These are phyloP conservation scores for Papiliotrema terrestris DNA, from an alignment of 1,284 basidiomycete genomes.

Conservation along the genomic window DNA sequence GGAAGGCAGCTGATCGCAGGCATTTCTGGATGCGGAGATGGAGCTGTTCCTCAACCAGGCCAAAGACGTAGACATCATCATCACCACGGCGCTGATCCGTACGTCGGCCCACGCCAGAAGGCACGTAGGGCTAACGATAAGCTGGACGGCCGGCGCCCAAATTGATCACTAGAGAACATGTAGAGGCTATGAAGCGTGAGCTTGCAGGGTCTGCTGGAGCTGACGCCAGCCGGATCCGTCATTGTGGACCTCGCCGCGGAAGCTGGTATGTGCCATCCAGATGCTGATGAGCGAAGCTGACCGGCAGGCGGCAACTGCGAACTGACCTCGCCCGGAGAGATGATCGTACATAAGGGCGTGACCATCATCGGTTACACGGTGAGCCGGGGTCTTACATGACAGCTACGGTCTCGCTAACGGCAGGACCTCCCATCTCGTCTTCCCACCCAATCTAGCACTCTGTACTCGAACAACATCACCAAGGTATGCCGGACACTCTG, in stretches of 20 bases:
- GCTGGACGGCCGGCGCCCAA: slow-evolving; percentile 80
- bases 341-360: slow-evolving; percentile 65
- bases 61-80: slow-evolving; percentile 78
- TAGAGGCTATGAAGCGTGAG: slow-evolving; percentile 73
- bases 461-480: slow-evolving; percentile 84
- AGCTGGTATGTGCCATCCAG: slow-evolving; percentile 41
- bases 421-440: slow-evolving; percentile 74
- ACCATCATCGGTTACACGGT: slow-evolving; percentile 64
- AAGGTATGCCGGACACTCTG: slow-evolving; percentile 48
- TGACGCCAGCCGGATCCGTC: slow-evolving; percentile 58
- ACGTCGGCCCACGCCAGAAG: slow-evolving; percentile 21
- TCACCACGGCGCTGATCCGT: slow-evolving; percentile 63
- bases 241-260: slow-evolving; percentile 81
- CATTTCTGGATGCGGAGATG: slow-evolving; percentile 81
- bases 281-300: background rate
- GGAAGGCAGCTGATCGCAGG: slow-evolving; percentile 16
- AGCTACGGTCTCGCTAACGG: background rate
- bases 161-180: slow-evolving; percentile 72
- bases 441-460: slow-evolving; percentile 77
- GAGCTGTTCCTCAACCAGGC: slow-evolving; percentile 77
- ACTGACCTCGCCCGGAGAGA: slow-evolving; percentile 69
- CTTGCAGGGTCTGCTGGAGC: background rate
- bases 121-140: slow-evolving; percentile 47
- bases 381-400: background rate
- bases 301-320: slow-evolving; percentile 73